Evolutionary conservation across 2,329 filamentous ascomycete species (phyloP).

Genomic region (Phyllosticta capitalensis): DNA sequence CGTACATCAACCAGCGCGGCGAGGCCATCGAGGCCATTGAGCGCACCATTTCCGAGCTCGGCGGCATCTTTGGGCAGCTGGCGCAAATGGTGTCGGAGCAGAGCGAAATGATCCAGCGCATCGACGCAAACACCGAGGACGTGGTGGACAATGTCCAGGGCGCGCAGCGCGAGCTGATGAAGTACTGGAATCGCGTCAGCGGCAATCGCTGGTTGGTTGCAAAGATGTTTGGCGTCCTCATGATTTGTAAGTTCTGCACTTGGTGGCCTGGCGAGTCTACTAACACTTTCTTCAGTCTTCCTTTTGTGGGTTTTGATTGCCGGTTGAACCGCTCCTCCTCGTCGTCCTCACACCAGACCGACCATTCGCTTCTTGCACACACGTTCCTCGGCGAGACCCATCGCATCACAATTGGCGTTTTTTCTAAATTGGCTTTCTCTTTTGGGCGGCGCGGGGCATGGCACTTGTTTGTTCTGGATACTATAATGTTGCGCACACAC

Average conservation of each 20-base stretch:
- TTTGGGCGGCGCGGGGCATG: no score
- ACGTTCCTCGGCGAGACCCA: not conserved
- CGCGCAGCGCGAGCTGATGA: constrained; percentile 86
- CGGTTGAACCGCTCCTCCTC: constrained; percentile 27
- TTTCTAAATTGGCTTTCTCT: not conserved
- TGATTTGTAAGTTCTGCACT: constrained; percentile 59
- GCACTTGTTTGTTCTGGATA: no score
- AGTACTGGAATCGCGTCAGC: constrained; percentile 91
- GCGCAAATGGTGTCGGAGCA: constrained; percentile 97
- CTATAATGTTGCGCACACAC: no score
- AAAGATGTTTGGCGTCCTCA: constrained; percentile 75
- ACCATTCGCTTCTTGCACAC: not conserved
- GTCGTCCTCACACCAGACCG: not conserved
- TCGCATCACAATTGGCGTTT: not conserved
- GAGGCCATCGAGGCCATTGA: constrained; percentile 97
- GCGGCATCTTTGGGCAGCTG: constrained; percentile 85
- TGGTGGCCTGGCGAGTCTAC: not conserved
- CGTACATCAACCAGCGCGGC: constrained; percentile 85
- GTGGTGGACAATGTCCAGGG: constrained; percentile 98
- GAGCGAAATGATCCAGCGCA: constrained; percentile 93
- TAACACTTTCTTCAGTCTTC: constrained; percentile 20
- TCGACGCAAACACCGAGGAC: constrained; percentile 95
- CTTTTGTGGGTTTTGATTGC: constrained; percentile 60
- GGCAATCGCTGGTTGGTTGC: constrained; percentile 94
- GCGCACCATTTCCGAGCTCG: constrained; percentile 85